phyloP scores from a whole-genome alignment of 2,329 filamentous ascomycete genomes.

The Stenocarpella maydis region DNA sequence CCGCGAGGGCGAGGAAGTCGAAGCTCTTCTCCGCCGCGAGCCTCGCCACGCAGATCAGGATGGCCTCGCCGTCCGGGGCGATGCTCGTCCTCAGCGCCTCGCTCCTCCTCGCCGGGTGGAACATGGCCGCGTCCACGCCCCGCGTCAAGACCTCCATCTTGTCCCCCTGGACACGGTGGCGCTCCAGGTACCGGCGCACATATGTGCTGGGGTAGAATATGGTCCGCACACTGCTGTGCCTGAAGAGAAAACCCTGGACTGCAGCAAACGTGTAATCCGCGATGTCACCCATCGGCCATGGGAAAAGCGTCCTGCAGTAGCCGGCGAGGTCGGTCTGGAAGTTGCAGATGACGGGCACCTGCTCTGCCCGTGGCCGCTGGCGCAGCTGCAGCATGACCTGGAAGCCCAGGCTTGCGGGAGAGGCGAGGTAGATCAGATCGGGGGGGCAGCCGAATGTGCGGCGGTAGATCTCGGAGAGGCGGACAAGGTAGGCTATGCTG shows the following conservation, averaged over 20 bases:
- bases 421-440: slow-evolving; percentile 75
- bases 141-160: slow-evolving; percentile 70
- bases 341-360: slow-evolving; percentile 70
- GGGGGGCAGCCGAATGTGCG: slow-evolving; percentile 66
- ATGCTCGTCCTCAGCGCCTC: slow-evolving; percentile 60
- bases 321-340: slow-evolving; percentile 77
- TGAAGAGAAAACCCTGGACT: slow-evolving; percentile 74
- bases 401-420: slow-evolving; percentile 74
- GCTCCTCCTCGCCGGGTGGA: slow-evolving; percentile 62
- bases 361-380: slow-evolving; percentile 61
- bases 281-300: slow-evolving; percentile 65
- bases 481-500: slow-evolving; percentile 74
- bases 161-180: slow-evolving; percentile 60
- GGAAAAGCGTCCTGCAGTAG: slow-evolving; percentile 75
- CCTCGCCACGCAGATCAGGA: slow-evolving; percentile 72
- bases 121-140: slow-evolving; percentile 70
- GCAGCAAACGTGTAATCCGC: slow-evolving; percentile 69
- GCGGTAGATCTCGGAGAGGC: slow-evolving; percentile 67
- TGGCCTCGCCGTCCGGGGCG: slow-evolving; percentile 68
- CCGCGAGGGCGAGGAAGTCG: slow-evolving; percentile 68
- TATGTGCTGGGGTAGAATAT: slow-evolving; percentile 75
- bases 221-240: slow-evolving; percentile 66
- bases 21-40: slow-evolving; percentile 77
- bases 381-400: slow-evolving; percentile 75
- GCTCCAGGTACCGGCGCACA: slow-evolving; percentile 67